Base-by-base conservation (phyloP, 1,284 basidiomycete genomes). In the Microbotryum intermedium region DNA sequence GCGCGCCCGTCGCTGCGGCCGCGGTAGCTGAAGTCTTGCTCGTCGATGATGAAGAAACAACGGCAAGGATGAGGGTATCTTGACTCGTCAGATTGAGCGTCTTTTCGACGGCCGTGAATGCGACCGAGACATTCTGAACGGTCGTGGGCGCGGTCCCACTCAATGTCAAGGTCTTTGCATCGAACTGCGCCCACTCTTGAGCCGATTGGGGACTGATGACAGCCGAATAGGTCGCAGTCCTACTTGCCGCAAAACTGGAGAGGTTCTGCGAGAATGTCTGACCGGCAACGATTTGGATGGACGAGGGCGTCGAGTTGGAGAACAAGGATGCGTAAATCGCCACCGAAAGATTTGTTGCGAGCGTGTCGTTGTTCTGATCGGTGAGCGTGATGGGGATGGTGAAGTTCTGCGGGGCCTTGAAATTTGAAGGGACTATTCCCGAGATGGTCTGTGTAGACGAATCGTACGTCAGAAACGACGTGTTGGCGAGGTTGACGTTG, bases 321-420 rank as follows among this genome's bases (percentile, higher is more conserved):
- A 79, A 79, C 74, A 92, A 90, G 70, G 81, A 84, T 0, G 87
- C 85, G 23, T 84, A 83, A 26, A 87, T 73, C 18, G 79, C 79
- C 55, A 93, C 66, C 6, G 80, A 76, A 44, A 90, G 75, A 57
- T 79, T 83, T 16, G 84, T 83, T 52, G 79, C 59, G 29, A 75
- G 65, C 13, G 74, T 61, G 1, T 83, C 81, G 71, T 88, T 86
- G 70, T 86, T 85, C 71, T 83, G 82, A 43, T 78, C 77, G 18
- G 73, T 77, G 20, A 92, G 70, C n/a, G 73, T 78, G 39, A 86
- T 78, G 3, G 85, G 83, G n/a, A 93, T 75, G 0, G 74, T 69
- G 10, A 79, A 72, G 67, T 66, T 72, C 39, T 66, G 61, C 23
- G 65, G 58, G 69, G 70, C 69, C 59, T 71, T 70, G 58, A 69